Conservation (phyloP, 2,329 filamentous ascomycete genomes). For the Gliomastix tumulicola region DNA sequence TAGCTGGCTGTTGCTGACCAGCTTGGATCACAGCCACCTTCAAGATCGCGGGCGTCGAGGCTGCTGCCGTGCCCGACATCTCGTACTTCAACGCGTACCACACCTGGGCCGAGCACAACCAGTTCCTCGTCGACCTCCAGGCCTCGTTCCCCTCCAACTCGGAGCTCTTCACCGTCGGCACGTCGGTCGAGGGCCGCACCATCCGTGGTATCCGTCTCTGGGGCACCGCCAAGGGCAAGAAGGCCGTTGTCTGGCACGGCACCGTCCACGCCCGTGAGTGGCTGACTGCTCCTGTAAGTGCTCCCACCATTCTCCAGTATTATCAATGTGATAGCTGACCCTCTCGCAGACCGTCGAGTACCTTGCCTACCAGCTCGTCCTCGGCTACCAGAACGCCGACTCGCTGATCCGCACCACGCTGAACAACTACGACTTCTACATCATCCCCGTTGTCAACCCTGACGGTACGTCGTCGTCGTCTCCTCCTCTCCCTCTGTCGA, state of each 20-base stretch:
- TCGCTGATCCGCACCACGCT: constrained; percentile 23
- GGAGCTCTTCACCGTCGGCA: constrained; percentile 39
- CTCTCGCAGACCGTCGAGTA: constrained; percentile 38
- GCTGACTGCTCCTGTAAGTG: constrained; percentile 34
- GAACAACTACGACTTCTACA: constrained; percentile 59
- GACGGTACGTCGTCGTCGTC: constrained; percentile 31
- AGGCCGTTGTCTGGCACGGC: constrained; percentile 48
- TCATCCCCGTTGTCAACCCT: constrained; percentile 56
- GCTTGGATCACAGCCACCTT: constrained; percentile 2
- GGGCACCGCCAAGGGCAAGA: constrained; percentile 40
- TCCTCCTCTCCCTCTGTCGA: neutral
- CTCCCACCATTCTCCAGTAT: neutral
- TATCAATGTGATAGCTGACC: neutral
- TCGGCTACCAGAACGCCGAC: constrained; percentile 13
- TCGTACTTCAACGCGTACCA: constrained; percentile 43
- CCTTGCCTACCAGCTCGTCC: constrained; percentile 38
- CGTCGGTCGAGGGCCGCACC: constrained; percentile 34
- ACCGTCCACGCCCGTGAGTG: constrained; percentile 56
- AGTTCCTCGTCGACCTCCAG: constrained; percentile 38
- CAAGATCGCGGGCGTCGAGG: constrained; percentile 1
- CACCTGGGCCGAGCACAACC: constrained; percentile 39
- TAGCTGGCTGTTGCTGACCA: too few species aligned
- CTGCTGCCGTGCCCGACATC: constrained; percentile 3
- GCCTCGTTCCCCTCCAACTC: constrained; percentile 33
- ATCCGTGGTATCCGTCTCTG: constrained; percentile 59